Percentiles rank a stretch among this genome's conserved stretches.
These are phyloP conservation scores for Fusarium longipes DNA, from an alignment of 2,329 filamentous ascomycete genomes.

Conservation along the genomic window DNA sequence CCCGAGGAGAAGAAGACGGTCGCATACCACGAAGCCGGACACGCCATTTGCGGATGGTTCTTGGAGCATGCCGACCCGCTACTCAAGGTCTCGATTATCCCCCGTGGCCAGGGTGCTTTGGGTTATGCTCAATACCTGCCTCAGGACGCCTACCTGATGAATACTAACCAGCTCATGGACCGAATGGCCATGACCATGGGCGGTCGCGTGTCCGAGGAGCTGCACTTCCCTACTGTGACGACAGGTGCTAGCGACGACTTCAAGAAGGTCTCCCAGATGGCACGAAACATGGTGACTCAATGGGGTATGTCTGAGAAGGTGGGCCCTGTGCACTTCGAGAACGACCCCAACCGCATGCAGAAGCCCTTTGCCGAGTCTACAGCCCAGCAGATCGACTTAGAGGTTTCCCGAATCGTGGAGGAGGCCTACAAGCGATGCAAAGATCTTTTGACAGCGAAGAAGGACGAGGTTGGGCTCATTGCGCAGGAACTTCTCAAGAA, in stretches of 20 bases:
- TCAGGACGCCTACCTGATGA: conserved; percentile 94
- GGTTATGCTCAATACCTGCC: conserved; percentile 99
- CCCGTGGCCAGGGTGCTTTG: conserved; percentile 90
- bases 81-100: conserved; percentile 98
- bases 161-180: conserved; percentile 94
- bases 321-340: conserved; percentile 90
- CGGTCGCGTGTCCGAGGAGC: conserved; percentile 92
- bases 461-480: conserved; percentile 86
- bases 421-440: conserved; percentile 93
- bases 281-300: conserved; percentile 98
- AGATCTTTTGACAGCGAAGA: conserved; percentile 84
- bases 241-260: conserved; percentile 97
- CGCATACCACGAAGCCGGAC: conserved; percentile 97
- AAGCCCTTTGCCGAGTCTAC: conserved; percentile 98
- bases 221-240: conserved; percentile 97
- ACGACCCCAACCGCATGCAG: conserved; percentile 81
- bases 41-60: conserved; percentile 99
- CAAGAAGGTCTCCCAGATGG: conserved; percentile 97
- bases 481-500: conserved; percentile 93
- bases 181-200: conserved; percentile 99
- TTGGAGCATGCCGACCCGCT: conserved; percentile 96
- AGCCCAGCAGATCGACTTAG: conserved; percentile 88
- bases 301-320: conserved; percentile 98
- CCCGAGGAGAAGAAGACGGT: conserved; percentile 96
- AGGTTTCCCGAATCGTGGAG: conserved; percentile 91